Evolutionary conservation across 2,329 filamentous ascomycete species (phyloP).

Genomic region (Alternaria brassicae): DNA sequence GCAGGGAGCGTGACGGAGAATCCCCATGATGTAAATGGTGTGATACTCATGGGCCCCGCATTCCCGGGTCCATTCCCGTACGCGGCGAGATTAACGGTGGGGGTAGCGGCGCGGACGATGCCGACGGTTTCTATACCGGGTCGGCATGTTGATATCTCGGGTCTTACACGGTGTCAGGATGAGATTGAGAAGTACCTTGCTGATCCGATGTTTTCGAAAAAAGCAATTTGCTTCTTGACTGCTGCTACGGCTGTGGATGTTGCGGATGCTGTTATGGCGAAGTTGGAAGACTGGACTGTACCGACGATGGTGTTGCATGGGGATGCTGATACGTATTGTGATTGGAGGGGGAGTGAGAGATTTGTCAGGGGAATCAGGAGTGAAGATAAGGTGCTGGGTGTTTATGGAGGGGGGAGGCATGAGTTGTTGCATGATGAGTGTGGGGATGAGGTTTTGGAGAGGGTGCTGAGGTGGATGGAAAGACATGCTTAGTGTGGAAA

Average conservation of each 20-base stretch:
- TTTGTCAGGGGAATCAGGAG: conserved; percentile 3
- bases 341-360: conserved; percentile 11
- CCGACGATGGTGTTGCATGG: conserved; percentile 13
- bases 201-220: conserved; percentile 4
- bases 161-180: background rate
- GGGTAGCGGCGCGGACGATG: background rate
- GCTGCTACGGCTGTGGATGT: conserved; percentile 12
- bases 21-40: background rate
- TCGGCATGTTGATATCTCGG: background rate
- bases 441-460: conserved; percentile 8
- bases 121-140: background rate
- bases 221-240: conserved; percentile 7
- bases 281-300: conserved; percentile 1
- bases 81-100: background rate
- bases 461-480: conserved; percentile 2
- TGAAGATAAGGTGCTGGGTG: conserved; percentile 2
- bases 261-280: background rate
- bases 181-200: background rate
- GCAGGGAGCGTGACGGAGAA: background rate
- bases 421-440: conserved; percentile 14
- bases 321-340: conserved; percentile 13
- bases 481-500: background rate
- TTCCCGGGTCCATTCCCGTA: background rate
- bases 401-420: conserved; percentile 12
- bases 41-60: background rate